phyloP scores from a whole-genome alignment of 2,329 filamentous ascomycete genomes.

The Diaporthe vexans region DNA sequence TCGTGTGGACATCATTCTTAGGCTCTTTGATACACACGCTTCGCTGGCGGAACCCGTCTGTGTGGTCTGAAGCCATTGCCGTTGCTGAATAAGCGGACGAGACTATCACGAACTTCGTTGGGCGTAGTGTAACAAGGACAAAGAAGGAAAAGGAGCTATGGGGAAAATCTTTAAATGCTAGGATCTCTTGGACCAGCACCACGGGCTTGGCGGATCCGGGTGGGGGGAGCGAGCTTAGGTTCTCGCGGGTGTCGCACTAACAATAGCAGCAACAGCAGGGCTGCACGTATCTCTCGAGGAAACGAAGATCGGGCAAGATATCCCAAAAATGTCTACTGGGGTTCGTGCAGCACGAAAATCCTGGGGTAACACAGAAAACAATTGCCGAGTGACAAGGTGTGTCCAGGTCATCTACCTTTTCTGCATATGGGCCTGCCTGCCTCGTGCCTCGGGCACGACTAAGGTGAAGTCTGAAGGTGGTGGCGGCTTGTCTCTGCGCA shows the following conservation, averaged over 20 bases:
- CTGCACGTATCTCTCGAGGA: too few species aligned
- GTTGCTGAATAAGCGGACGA: neutral
- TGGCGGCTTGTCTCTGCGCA: slow-evolving; percentile 6
- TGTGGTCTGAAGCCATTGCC: neutral
- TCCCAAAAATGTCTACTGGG: too few species aligned
- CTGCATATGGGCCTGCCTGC: neutral
- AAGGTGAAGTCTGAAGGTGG: neutral
- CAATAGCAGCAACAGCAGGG: too few species aligned
- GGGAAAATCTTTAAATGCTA: neutral
- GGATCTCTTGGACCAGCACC: too few species aligned
- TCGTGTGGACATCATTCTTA: neutral
- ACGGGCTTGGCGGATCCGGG: too few species aligned
- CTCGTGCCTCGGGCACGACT: slow-evolving; percentile 4
- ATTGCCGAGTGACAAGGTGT: slow-evolving; percentile 17
- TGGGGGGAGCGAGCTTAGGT: too few species aligned
- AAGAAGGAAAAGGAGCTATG: neutral
- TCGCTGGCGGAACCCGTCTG: neutral
- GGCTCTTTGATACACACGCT: neutral
- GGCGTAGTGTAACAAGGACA: neutral
- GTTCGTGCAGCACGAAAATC: neutral
- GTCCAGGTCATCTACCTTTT: neutral
- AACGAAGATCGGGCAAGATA: too few species aligned
- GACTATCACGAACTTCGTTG: neutral
- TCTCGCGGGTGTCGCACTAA: too few species aligned
- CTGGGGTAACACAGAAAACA: neutral